These are phyloP conservation scores for Xylaria sp. DNA, from an alignment of 2,329 filamentous ascomycete genomes.

Conservation along the genomic window DNA sequence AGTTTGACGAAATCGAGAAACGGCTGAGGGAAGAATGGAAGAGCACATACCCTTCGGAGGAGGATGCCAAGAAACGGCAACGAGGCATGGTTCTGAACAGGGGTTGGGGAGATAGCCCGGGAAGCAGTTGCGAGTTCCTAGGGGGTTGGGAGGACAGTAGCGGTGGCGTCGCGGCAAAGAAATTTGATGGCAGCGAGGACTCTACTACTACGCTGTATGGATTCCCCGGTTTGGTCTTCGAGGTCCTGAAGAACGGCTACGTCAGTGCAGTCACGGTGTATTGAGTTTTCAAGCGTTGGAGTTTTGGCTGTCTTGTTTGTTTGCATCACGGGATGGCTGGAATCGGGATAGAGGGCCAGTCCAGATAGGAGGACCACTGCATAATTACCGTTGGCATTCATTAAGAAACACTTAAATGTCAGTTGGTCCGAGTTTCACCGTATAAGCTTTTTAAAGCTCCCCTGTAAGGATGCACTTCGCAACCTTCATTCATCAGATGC, in stretches of 20 bases:
- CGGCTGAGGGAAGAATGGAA: slow-evolving; percentile 72
- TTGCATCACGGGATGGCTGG: slow-evolving; percentile 1
- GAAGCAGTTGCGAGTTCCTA: slow-evolving; percentile 83
- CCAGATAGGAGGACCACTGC: background rate
- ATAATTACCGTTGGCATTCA: background rate
- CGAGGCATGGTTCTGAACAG: slow-evolving; percentile 87
- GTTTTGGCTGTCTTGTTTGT: slow-evolving; percentile 2
- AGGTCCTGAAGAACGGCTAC: slow-evolving; percentile 89
- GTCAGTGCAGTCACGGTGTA: slow-evolving; percentile 91
- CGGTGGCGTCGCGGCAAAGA: slow-evolving; percentile 51
- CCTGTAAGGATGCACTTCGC: too few species aligned
- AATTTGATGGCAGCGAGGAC: slow-evolving; percentile 57
- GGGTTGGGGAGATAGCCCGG: slow-evolving; percentile 88
- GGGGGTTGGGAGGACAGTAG: slow-evolving; percentile 83
- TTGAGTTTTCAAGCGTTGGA: slow-evolving; percentile 47
- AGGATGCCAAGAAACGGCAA: slow-evolving; percentile 55
- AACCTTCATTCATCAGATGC: too few species aligned
- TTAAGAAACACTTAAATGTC: background rate
- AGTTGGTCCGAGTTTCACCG: background rate
- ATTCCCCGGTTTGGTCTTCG: slow-evolving; percentile 92
- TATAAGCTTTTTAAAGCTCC: too few species aligned
- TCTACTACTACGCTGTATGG: slow-evolving; percentile 84
- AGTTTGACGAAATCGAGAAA: slow-evolving; percentile 72
- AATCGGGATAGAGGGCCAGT: background rate
- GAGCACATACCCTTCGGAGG: slow-evolving; percentile 60